Conservation (phyloP, 1,284 basidiomycete species). For the Marasmius oreades region DNA sequence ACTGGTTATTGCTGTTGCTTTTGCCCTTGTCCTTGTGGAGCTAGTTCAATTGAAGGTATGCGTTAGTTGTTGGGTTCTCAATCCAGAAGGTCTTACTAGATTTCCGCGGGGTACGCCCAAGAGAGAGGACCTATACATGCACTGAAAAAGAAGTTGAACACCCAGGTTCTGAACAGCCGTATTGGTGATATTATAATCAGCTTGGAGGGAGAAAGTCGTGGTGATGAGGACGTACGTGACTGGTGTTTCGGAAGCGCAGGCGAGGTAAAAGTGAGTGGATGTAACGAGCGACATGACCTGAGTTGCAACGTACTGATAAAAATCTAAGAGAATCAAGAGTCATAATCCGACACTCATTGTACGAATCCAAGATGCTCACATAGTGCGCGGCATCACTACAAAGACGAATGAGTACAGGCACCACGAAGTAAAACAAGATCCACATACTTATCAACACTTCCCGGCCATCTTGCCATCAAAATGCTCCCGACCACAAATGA, state of each 20-base stretch:
- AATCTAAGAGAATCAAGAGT: constrained; percentile 24
- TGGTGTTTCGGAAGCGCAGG: constrained; percentile 25
- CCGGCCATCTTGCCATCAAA: constrained; percentile 48
- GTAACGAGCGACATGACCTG: constrained; percentile 24
- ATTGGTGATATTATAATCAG: constrained; percentile 24
- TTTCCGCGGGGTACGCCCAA: constrained; percentile 45
- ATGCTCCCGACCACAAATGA: constrained; percentile 51
- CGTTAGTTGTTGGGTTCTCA: too few species aligned
- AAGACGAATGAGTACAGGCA: not conserved
- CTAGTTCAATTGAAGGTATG: too few species aligned
- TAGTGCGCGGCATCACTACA: constrained; percentile 25
- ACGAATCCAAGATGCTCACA: constrained; percentile 16
- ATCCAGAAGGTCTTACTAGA: constrained; percentile 28
- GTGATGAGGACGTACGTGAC: constrained; percentile 22
- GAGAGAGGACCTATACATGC: constrained; percentile 50
- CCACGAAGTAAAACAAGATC: not conserved
- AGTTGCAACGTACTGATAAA: constrained; percentile 30
- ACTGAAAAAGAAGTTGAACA: constrained; percentile 57
- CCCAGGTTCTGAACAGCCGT: constrained; percentile 24
- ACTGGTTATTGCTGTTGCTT: constrained; percentile 55
- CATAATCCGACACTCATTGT: not conserved
- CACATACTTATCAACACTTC: constrained; percentile 40
- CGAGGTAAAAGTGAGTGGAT: constrained; percentile 14
- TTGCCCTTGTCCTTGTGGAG: constrained; percentile 57
- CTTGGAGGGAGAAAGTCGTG: constrained; percentile 25